Percentiles rank a stretch among this genome's conserved stretches.
Evolutionary conservation across 2,329 filamentous ascomycete species (phyloP).

Genomic region (Colletotrichum sp.): DNA sequence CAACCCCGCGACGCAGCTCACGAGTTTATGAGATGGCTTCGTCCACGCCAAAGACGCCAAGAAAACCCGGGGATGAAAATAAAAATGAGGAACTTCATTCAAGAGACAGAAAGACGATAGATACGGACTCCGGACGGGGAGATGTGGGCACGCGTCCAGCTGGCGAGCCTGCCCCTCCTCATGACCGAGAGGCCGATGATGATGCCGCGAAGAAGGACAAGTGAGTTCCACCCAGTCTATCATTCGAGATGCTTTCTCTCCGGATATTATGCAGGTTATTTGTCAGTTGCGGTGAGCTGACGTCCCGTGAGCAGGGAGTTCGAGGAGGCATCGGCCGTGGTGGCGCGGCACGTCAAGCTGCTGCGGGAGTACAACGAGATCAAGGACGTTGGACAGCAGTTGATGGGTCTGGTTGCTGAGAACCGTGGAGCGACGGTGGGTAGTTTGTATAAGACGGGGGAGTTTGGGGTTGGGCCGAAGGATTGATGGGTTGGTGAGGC

Average conservation of each 20-base stretch:
- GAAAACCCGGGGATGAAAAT: rapidly evolving
- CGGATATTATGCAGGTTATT: rapidly evolving
- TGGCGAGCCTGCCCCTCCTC: not conserved
- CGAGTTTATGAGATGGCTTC: not conserved
- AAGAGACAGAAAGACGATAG: not conserved
- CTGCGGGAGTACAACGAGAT: conserved; percentile 41
- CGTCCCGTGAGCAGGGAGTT: not conserved
- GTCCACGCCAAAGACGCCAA: not conserved
- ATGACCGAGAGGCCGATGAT: rapidly evolving
- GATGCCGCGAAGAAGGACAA: not conserved
- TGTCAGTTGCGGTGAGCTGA: not conserved
- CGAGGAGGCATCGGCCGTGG: not conserved
- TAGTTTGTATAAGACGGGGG: conserved; percentile 30
- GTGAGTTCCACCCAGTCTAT: not conserved
- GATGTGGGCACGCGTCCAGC: no score
- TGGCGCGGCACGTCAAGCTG: conserved; percentile 10
- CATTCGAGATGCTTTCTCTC: rapidly evolving
- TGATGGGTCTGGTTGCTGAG: conserved; percentile 42
- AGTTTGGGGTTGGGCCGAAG: conserved; percentile 33
- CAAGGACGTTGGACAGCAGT: conserved; percentile 40
- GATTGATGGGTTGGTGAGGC: conserved; percentile 18
- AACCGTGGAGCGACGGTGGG: conserved; percentile 33
- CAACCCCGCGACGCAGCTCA: not conserved
- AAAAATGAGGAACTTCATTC: rapidly evolving
- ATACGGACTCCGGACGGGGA: rapidly evolving